A percentile compares a stretch with the other conserved stretches of the same genome.
Conservation (phyloP, 2,329 filamentous ascomycete genomes). For the Kalmusia sp. region DNA sequence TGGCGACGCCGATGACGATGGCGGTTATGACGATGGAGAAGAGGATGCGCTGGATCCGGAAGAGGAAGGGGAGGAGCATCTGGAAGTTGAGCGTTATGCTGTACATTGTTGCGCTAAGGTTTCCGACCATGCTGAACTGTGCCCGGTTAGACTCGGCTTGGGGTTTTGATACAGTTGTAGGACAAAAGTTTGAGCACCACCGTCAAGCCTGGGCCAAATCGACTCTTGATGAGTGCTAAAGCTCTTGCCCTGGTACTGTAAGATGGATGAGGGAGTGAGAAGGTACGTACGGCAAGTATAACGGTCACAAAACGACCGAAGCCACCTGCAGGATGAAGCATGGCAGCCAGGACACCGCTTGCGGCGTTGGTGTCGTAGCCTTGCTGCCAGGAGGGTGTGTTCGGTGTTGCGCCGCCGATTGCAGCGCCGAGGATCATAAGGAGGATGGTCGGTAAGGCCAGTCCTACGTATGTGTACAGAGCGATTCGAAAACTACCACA, state of each 20-base stretch:
- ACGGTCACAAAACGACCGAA: slow-evolving; percentile 70
- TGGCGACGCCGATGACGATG: slow-evolving; percentile 65
- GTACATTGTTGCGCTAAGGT: slow-evolving; percentile 67
- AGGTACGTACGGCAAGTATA: slow-evolving; percentile 59
- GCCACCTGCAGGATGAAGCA: slow-evolving; percentile 64
- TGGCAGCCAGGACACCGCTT: slow-evolving; percentile 66
- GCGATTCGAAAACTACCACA: slow-evolving; percentile 53
- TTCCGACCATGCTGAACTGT: slow-evolving; percentile 59
- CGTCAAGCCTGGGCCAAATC: too few species aligned
- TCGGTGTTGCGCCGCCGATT: slow-evolving; percentile 66
- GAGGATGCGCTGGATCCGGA: slow-evolving; percentile 63
- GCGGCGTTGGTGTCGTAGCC: slow-evolving; percentile 62
- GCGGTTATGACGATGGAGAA: slow-evolving; percentile 65
- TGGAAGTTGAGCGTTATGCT: slow-evolving; percentile 70
- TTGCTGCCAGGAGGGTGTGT: slow-evolving; percentile 60
- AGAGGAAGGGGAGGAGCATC: slow-evolving; percentile 64
- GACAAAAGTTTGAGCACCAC: too few species aligned
- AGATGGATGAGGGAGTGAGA: background rate
- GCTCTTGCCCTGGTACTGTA: too few species aligned
- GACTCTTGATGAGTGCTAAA: too few species aligned
- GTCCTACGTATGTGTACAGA: slow-evolving; percentile 63
- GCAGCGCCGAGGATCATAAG: slow-evolving; percentile 70
- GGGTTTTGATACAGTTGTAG: too few species aligned
- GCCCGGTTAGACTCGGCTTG: too few species aligned
- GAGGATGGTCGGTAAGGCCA: slow-evolving; percentile 62